phyloP scores from a whole-genome alignment of 345 rosid genomes.

The Geranium brycei region DNA sequence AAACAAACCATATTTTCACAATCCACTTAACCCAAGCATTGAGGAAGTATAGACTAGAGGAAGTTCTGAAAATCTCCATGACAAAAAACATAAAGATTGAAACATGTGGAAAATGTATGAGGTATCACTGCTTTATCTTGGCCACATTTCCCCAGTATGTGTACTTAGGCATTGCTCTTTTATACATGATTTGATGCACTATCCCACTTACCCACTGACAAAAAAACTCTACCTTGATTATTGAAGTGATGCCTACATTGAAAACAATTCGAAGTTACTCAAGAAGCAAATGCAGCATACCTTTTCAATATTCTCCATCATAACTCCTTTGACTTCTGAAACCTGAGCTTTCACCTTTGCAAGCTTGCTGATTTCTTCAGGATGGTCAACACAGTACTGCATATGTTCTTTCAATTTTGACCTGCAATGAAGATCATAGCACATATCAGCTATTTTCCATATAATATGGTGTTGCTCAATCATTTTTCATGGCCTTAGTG shows the following conservation, averaged over 20 bases:
- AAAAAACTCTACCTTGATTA: background rate
- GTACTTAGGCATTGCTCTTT: too few species aligned
- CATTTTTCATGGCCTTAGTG: background rate
- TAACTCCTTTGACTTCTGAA: slow-evolving; percentile 87
- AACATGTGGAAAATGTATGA: background rate
- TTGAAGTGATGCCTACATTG: background rate
- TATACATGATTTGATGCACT: background rate
- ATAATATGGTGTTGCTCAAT: background rate
- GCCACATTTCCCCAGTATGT: background rate
- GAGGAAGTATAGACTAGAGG: background rate
- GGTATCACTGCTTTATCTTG: background rate
- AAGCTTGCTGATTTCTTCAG: slow-evolving; percentile 84
- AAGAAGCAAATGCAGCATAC: slow-evolving; percentile 15
- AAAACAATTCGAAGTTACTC: background rate
- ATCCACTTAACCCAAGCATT: background rate
- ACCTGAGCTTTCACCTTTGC: slow-evolving; percentile 94
- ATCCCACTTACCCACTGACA: background rate
- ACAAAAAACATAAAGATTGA: background rate
- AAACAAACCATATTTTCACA: too few species aligned
- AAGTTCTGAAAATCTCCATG: background rate
- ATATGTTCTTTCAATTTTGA: slow-evolving; percentile 78
- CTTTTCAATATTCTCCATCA: slow-evolving; percentile 96
- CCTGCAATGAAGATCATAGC: slow-evolving; percentile 23
- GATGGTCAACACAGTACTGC: slow-evolving; percentile 82
- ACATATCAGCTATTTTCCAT: background rate